phyloP scores from a whole-genome alignment of 2,329 filamentous ascomycete genomes.

The Decorospora gaudefroyi region DNA sequence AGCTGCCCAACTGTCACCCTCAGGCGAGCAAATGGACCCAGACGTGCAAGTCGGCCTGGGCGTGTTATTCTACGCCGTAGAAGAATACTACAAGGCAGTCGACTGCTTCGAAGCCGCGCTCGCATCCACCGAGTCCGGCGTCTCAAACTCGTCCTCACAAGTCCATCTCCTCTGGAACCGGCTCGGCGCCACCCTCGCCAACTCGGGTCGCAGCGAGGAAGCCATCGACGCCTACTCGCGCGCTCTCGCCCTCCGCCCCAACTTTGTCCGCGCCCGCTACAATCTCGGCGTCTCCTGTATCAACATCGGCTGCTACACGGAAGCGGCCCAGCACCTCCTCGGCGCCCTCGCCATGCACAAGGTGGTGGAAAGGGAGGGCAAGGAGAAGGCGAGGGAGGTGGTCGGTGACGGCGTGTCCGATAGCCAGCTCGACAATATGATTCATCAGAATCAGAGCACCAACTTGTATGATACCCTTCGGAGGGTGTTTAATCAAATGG shows the following conservation, averaged over 20 bases:
- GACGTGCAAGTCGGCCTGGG: constrained; percentile 97
- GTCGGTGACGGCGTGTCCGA: constrained; percentile 66
- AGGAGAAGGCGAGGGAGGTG: constrained; percentile 81
- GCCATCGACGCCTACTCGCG: constrained; percentile 96
- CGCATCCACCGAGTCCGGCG: constrained; percentile 80
- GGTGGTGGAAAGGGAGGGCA: constrained; percentile 82
- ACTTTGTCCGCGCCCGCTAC: constrained; percentile 96
- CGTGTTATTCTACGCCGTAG: constrained; percentile 95
- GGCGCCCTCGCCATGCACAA: constrained; percentile 95
- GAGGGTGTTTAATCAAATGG: constrained; percentile 97
- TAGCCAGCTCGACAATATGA: constrained; percentile 80
- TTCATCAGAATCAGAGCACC: constrained; percentile 93
- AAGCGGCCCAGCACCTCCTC: constrained; percentile 90
- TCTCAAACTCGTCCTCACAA: constrained; percentile 81
- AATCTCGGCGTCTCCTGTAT: constrained; percentile 97
- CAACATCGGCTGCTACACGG: constrained; percentile 92
- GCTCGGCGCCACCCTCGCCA: constrained; percentile 91
- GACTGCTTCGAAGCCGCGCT: constrained; percentile 96
- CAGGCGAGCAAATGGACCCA: constrained; percentile 94
- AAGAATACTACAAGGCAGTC: constrained; percentile 97
- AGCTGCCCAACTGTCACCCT: constrained; percentile 87
- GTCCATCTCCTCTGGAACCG: constrained; percentile 97
- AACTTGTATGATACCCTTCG: constrained; percentile 94
- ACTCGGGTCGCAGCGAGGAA: constrained; percentile 90
- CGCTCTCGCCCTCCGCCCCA: constrained; percentile 84